Evolutionary conservation across 495 filamentous ascomycete genomes (phyloP).

Genomic region (Penicillium taxi): DNA sequence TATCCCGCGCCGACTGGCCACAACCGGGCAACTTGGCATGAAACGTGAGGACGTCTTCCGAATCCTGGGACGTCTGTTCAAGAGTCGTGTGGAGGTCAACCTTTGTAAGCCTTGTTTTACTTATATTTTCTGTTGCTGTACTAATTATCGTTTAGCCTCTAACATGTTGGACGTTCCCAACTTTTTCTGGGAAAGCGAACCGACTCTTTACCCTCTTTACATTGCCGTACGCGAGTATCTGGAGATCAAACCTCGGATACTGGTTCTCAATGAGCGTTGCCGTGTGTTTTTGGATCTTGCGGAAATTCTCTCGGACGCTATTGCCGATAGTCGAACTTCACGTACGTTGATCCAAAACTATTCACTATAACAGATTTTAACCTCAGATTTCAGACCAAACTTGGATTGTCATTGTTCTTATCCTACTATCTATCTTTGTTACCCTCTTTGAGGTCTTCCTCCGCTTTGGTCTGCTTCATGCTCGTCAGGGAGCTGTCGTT

Average conservation of each 20-base stretch:
- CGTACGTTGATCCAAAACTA: conserved; percentile 26
- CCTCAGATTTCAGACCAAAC: conserved; percentile 51
- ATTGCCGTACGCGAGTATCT: conserved; percentile 93
- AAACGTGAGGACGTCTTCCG: conserved; percentile 83
- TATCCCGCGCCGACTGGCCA: conserved; percentile 77
- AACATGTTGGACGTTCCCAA: conserved; percentile 97
- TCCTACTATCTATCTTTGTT: conserved; percentile 80
- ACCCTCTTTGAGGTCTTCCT: conserved; percentile 85
- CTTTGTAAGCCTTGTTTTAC: conserved; percentile 58
- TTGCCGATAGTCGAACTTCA: conserved; percentile 90
- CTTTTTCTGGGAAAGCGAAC: conserved; percentile 98
- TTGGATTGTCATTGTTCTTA: conserved; percentile 96
- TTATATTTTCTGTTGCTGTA: no score
- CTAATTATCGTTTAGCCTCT: conserved; percentile 51
- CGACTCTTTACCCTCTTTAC: conserved; percentile 90
- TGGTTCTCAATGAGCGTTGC: conserved; percentile 94
- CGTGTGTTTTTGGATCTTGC: conserved; percentile 94
- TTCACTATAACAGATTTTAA: conserved; percentile 2
- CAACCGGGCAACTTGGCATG: conserved; percentile 88
- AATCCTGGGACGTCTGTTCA: conserved; percentile 85
- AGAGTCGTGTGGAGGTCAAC: conserved; percentile 93
- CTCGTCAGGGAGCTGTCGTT: conserved; percentile 18
- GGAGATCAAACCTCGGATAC: conserved; percentile 89
- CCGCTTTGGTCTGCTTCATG: conserved; percentile 68
- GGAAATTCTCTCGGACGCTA: conserved; percentile 86